Evolutionary conservation across 768 basidiomycete species (phyloP).

Genomic region (Phylloporus sp.): DNA sequence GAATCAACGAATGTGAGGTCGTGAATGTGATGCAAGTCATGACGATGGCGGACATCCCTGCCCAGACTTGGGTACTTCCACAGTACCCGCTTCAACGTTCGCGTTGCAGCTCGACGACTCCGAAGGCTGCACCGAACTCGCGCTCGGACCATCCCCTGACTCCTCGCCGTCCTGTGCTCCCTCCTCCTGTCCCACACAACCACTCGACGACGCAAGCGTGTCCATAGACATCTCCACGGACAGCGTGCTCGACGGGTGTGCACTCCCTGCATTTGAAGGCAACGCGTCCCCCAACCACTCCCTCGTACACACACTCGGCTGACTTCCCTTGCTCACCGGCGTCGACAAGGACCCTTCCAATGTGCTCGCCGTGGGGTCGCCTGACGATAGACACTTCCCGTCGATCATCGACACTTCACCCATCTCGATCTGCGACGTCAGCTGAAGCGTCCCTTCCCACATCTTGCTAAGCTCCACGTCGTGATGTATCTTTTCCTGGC

Average conservation of each 20-base stretch:
- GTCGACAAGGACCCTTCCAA: background rate
- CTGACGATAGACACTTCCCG: background rate
- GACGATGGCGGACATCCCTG: background rate
- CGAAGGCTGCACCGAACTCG: background rate
- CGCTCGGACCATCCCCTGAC: background rate
- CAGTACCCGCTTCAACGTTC: background rate
- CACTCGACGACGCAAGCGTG: background rate
- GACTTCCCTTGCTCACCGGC: background rate
- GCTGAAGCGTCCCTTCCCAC: conserved; percentile 8
- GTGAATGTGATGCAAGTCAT: background rate
- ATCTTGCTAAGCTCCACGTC: background rate
- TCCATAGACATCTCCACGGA: background rate
- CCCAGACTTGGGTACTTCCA: background rate
- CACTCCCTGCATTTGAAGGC: background rate
- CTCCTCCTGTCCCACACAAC: background rate
- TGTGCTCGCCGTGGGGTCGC: background rate
- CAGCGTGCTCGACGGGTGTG: background rate
- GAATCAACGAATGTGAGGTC: background rate
- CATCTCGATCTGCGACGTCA: conserved; percentile 19
- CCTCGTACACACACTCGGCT: background rate
- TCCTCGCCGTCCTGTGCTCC: background rate
- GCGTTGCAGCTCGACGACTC: no score
- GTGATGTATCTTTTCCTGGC: conserved; percentile 8
- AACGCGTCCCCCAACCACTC: background rate
- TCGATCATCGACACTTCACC: background rate